Evolutionary conservation across 371 early-diverging fungal species (phyloP).

Genomic region (Lichtheimia hyalospora): DNA sequence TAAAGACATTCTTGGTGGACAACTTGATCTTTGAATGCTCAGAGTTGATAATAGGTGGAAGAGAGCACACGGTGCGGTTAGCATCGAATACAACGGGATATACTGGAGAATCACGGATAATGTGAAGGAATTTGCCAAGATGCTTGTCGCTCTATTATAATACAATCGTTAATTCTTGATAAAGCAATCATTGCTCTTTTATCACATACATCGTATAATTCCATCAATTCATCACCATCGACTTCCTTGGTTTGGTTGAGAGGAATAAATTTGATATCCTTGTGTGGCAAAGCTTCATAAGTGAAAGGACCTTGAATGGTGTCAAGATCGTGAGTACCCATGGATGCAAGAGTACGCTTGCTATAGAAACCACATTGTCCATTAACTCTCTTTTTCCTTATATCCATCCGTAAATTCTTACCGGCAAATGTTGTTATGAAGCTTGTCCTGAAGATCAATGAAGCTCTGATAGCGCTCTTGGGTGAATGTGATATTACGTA

Average conservation of each 20-base stretch:
- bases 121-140: slow-evolving; percentile 89
- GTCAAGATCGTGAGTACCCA: slow-evolving; percentile 99
- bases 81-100: slow-evolving; percentile 94
- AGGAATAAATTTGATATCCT: slow-evolving; percentile 93
- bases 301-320: slow-evolving; percentile 93
- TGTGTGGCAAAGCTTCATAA: slow-evolving; percentile 92
- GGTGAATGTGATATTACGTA: slow-evolving; percentile 89
- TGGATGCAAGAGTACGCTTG: slow-evolving; percentile 96
- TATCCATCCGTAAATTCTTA: slow-evolving; percentile 14
- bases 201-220: slow-evolving; percentile 73
- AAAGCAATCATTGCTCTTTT: neutral
- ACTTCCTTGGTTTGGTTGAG: slow-evolving; percentile 90
- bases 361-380: slow-evolving; percentile 32
- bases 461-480: slow-evolving; percentile 89
- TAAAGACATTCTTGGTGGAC: slow-evolving; percentile 97
- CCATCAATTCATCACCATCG: slow-evolving; percentile 89
- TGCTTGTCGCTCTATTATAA: slow-evolving; percentile 66
- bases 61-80: slow-evolving; percentile 84
- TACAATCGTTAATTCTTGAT: neutral
- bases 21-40: slow-evolving; percentile 97
- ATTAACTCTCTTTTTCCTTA: slow-evolving; percentile 5
- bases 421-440: slow-evolving; percentile 97
- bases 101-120: slow-evolving; percentile 89
- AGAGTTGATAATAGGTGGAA: slow-evolving; percentile 99
- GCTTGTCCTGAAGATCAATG: slow-evolving; percentile 99